Percentiles rank a stretch among this genome's conserved stretches.
These are phyloP conservation scores for Oryza meridionalis DNA, from an alignment of 176 grass and related monocot species.

Conservation along the genomic window DNA sequence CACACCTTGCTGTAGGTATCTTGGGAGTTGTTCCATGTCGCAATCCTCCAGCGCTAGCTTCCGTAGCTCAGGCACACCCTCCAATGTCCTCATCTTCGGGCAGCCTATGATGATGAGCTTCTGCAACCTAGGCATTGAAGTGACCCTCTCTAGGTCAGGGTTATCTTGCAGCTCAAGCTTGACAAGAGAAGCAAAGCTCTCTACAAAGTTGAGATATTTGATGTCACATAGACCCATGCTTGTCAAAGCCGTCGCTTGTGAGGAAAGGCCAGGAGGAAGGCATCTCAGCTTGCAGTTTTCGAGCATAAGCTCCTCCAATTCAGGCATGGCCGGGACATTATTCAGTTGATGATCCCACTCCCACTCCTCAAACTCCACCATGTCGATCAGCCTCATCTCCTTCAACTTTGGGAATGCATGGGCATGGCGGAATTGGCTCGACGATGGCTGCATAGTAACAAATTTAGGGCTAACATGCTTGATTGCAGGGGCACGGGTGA, in stretches of 20 bases:
- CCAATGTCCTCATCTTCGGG: not conserved
- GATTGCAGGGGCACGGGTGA: slow-evolving; percentile 10
- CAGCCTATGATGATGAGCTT: not conserved
- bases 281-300: too few relatives aligned
- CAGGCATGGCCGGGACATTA: slow-evolving; percentile 14
- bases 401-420: not conserved
- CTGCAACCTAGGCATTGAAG: not conserved
- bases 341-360: slow-evolving; percentile 33
- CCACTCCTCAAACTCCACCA: slow-evolving; percentile 33
- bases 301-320: slow-evolving; percentile 19
- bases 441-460: not conserved
- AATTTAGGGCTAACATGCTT: slow-evolving; percentile 32
- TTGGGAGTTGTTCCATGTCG: not conserved
- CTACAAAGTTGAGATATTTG: not conserved
- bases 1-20: not conserved
- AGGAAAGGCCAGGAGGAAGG: not conserved
- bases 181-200: not conserved
- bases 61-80: not conserved
- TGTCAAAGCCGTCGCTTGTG: not conserved
- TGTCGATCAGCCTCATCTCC: not conserved
- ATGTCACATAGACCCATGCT: accelerated
- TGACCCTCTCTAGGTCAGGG: not conserved
- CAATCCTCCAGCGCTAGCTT: not conserved
- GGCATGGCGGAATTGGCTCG: not conserved
- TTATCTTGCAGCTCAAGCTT: not conserved